Conservation (phyloP, 208 protist genomes). For the Crithidia sp. region DNA sequence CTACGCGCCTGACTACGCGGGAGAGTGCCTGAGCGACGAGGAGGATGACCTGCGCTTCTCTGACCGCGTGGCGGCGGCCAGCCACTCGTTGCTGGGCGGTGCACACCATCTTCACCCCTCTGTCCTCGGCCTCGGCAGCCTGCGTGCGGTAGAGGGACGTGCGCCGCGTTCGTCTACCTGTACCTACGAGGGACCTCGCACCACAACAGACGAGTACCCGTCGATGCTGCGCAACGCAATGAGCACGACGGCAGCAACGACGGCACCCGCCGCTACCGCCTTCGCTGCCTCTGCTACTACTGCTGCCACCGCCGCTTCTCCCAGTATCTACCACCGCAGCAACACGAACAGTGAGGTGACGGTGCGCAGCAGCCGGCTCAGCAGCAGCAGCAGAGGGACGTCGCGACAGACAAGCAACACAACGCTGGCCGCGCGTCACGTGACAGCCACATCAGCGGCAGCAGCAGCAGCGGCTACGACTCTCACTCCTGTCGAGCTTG, state of each 20-base stretch:
- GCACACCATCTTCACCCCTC: background rate
- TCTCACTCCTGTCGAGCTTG: constrained; percentile 5
- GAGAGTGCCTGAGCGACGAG: background rate
- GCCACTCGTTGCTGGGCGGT: constrained; percentile 8
- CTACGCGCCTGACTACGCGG: background rate
- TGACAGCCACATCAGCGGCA: background rate
- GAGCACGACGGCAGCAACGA: background rate
- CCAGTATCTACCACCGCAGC: constrained; percentile 5
- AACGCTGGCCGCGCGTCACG: background rate
- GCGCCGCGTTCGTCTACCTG: constrained; percentile 22
- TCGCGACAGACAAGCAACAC: constrained; percentile 7
- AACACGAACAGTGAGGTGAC: constrained; percentile 8
- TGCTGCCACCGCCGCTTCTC: background rate
- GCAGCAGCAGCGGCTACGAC: background rate
- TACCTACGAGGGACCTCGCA: constrained; percentile 18
- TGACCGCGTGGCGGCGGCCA: constrained; percentile 1
- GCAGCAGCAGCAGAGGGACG: constrained; percentile 1
- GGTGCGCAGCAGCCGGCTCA: constrained; percentile 13
- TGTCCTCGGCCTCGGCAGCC: background rate
- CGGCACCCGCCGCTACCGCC: background rate
- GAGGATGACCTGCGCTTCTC: constrained; percentile 2
- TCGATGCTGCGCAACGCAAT: background rate
- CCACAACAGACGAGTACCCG: constrained; percentile 11
- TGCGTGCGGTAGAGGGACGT: background rate
- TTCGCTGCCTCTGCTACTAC: background rate